Percentiles rank a stretch among this genome's conserved stretches.
These are phyloP conservation scores for Populus pruinosa DNA, from an alignment of 345 rosid genomes.

Conservation along the genomic window DNA sequence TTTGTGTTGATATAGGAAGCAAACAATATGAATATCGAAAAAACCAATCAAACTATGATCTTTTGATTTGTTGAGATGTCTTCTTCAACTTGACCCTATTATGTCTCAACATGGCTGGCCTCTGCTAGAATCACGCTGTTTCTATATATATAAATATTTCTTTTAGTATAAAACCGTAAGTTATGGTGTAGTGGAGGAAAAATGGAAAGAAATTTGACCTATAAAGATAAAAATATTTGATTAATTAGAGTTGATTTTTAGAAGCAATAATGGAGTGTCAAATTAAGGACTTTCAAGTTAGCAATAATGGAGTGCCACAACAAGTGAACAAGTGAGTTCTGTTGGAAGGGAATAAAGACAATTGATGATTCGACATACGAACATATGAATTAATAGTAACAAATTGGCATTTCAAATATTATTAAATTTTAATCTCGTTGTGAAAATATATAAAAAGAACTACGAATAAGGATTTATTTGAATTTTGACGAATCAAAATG, in stretches of 20 bases:
- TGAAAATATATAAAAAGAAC: no score
- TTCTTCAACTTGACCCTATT: constrained; percentile 18
- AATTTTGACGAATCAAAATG: neutral
- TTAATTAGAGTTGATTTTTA: no score
- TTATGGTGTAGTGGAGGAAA: neutral
- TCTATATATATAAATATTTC: neutral
- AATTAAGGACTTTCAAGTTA: neutral
- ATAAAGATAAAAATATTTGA: no score
- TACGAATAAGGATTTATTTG: no score
- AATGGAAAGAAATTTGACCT: no score
- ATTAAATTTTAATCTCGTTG: neutral
- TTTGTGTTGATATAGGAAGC: neutral
- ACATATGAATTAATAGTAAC: constrained; percentile 5
- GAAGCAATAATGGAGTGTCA: no score
- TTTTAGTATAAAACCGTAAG: neutral
- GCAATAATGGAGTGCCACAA: no score
- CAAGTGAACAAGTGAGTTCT: no score
- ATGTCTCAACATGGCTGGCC: neutral
- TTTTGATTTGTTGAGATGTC: constrained; percentile 23
- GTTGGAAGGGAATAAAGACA: constrained; percentile 10
- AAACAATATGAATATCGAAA: neutral
- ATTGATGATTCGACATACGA: neutral
- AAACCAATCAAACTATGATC: neutral
- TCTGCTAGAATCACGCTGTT: neutral
- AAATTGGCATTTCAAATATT: neutral